phyloP scores from a whole-genome alignment of 768 basidiomycete genomes.

The Russula dissimulans region DNA sequence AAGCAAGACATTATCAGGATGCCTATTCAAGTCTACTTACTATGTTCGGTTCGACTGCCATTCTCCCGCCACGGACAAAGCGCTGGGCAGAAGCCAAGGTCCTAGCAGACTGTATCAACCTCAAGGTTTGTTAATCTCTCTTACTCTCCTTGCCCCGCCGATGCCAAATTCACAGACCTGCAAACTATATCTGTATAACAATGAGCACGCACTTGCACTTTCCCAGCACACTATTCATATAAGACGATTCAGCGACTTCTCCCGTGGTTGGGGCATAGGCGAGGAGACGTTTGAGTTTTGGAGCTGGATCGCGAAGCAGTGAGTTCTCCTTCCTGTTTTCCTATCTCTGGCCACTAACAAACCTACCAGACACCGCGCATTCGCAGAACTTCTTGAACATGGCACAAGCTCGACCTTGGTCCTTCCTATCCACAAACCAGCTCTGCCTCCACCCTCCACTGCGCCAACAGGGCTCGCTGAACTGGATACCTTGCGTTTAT shows the following conservation, averaged over 20 bases:
- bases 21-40: slow-evolving; percentile 75
- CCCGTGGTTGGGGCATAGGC: slow-evolving; percentile 89
- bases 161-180: slow-evolving; percentile 46
- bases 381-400: slow-evolving; percentile 86
- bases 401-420: slow-evolving; percentile 55
- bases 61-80: slow-evolving; percentile 87
- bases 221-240: slow-evolving; percentile 81
- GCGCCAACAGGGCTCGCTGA: slow-evolving; percentile 34
- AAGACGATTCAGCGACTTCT: slow-evolving; percentile 76
- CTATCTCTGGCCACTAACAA: background rate
- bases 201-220: slow-evolving; percentile 72
- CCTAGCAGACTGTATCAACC: slow-evolving; percentile 83
- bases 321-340: slow-evolving; percentile 25
- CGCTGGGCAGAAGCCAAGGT: slow-evolving; percentile 99
- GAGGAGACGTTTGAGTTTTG: slow-evolving; percentile 96
- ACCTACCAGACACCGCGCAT: slow-evolving; percentile 61
- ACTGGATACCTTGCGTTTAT: slow-evolving; percentile 47
- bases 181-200: slow-evolving; percentile 87
- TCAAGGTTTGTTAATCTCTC: slow-evolving; percentile 50
- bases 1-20: slow-evolving; percentile 82
- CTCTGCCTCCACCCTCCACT: slow-evolving; percentile 22
- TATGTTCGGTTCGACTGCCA: slow-evolving; percentile 84
- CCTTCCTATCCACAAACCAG: slow-evolving; percentile 51
- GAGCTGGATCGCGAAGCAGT: slow-evolving; percentile 96
- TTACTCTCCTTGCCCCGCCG: background rate